A percentile compares a stretch with the other conserved stretches of the same genome.
phyloP scores from a whole-genome alignment of 257 asterid species.

The Nicotiana sylvestris region DNA sequence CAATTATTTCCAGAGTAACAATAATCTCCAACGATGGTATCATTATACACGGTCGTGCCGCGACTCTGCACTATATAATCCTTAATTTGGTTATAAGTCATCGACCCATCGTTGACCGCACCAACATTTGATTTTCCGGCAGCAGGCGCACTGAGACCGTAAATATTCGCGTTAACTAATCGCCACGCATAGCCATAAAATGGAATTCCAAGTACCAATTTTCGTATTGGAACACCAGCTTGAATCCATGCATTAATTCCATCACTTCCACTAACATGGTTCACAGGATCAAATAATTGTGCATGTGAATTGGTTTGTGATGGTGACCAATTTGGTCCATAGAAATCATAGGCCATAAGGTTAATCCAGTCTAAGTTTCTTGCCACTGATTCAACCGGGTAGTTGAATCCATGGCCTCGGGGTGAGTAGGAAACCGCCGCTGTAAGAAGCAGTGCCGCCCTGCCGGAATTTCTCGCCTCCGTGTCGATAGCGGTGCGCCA shows the following conservation, averaged over 20 bases:
- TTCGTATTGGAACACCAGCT: conserved; percentile 26
- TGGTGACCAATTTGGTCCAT: conserved; percentile 30
- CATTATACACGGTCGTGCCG: conserved; percentile 12
- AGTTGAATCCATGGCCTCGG: conserved; percentile 12
- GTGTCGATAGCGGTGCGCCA: conserved; percentile 38
- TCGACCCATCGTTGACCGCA: not conserved
- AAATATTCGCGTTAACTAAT: conserved; percentile 27
- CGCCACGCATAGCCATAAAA: conserved; percentile 45
- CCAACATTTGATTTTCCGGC: conserved; percentile 8
- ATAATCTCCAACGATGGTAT: conserved; percentile 31
- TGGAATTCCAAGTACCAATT: conserved; percentile 39
- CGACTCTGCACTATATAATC: conserved; percentile 13
- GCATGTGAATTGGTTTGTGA: conserved; percentile 31
- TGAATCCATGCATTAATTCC: conserved; percentile 33
- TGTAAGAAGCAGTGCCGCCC: conserved; percentile 22
- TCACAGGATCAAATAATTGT: conserved; percentile 31
- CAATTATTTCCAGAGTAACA: conserved; percentile 40
- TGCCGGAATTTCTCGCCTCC: conserved; percentile 27
- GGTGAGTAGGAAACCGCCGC: conserved; percentile 31
- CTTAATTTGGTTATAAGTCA: conserved; percentile 12
- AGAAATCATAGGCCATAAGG: conserved; percentile 46
- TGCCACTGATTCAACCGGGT: conserved; percentile 30
- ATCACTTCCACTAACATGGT: conserved; percentile 26
- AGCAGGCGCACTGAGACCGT: conserved; percentile 41
- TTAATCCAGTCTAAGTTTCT: conserved; percentile 38